Percentiles rank a stretch among this genome's conserved stretches.
Conservation (phyloP, 306 rosid genomes). For the Cicer pinnatifidum region DNA sequence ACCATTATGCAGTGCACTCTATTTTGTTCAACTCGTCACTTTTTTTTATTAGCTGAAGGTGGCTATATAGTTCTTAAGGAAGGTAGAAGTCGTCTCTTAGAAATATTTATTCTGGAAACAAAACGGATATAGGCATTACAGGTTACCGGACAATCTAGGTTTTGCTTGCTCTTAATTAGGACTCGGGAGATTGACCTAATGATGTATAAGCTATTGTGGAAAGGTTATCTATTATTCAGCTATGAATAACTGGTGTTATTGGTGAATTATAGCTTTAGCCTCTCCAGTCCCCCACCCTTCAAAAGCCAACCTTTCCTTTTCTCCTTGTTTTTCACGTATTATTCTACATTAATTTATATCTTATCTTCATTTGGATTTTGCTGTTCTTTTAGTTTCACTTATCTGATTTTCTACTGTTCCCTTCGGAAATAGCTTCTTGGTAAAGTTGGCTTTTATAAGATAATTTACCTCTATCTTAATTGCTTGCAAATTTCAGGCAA, state of each 20-base stretch:
- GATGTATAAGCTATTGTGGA: slow-evolving; percentile 9
- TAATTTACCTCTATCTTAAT: neutral
- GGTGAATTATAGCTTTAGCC: slow-evolving; percentile 31
- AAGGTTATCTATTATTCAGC: neutral
- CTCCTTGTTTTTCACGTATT: slow-evolving; percentile 25
- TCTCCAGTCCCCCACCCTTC: neutral
- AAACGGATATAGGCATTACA: neutral
- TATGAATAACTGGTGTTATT: slow-evolving; percentile 23
- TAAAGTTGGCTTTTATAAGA: neutral
- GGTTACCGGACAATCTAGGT: slow-evolving; percentile 5
- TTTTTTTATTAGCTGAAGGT: slow-evolving; percentile 7
- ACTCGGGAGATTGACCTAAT: slow-evolving; percentile 1
- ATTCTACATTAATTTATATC: slow-evolving; percentile 6
- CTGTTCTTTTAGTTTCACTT: slow-evolving; percentile 25
- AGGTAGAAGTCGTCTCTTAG: neutral
- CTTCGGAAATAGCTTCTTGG: slow-evolving; percentile 24
- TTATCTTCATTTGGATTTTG: neutral
- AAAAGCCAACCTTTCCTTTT: neutral
- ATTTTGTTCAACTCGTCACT: neutral
- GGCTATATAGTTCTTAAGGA: slow-evolving; percentile 24
- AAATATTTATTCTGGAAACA: slow-evolving; percentile 1
- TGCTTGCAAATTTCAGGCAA: slow-evolving; percentile 12
- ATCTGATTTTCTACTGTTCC: slow-evolving; percentile 5
- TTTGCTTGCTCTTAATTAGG: slow-evolving; percentile 2
- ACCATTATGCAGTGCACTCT: neutral